Evolutionary conservation across 2,329 filamentous ascomycete genomes (phyloP), one percentile per base, ranked within the genome.

Genomic region (Ceratocystis albifundus): DNA sequence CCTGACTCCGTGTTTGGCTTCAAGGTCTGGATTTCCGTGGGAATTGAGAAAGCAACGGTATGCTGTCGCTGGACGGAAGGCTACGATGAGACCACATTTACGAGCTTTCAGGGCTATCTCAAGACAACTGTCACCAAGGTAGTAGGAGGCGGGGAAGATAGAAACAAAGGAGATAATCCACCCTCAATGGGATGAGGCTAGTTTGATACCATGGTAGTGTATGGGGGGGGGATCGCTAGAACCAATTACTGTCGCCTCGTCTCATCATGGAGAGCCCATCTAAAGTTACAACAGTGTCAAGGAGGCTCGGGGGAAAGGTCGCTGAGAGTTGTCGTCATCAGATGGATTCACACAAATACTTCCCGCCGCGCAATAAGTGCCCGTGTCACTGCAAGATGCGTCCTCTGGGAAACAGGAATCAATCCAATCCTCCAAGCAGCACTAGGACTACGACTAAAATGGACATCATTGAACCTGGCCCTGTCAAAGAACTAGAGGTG

Each of bases 91-190:
- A 80, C 86, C 0, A 72, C 94, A 0, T 96, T 93, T 74, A 89
- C 95, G 76, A 96, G 92, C 73, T 90, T 99, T 69, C 88, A 86
- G 68, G 91, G 90, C 0, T 90, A 92, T 78, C 69, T 95, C 57
- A 88, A 85, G 74, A 64, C 55, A 20, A 57, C 41, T 7, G 8
- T 62, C 15, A 10, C 41, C 20, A 36, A 57, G 22, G 48, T 3
- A 41, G 36, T 12, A 4, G 10, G 3, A 41, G 36, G 3, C 2
- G 10, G 36, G 10, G 3, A 7, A 3, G 12, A 44, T 46, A 28
- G 12, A 6, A 10, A 44, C n/a, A 28, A n/a, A 22, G 15, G 36
- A n/a, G 20, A 25, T 15, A 25, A 2, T 10, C 30, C 17, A 44
- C 10, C 10, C 36, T 41, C 36, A 41, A 41, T 41, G 36, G 36